Base-by-base conservation (phyloP, 2,329 filamentous ascomycete species). In the Calonectria pseudoreteaudii region DNA sequence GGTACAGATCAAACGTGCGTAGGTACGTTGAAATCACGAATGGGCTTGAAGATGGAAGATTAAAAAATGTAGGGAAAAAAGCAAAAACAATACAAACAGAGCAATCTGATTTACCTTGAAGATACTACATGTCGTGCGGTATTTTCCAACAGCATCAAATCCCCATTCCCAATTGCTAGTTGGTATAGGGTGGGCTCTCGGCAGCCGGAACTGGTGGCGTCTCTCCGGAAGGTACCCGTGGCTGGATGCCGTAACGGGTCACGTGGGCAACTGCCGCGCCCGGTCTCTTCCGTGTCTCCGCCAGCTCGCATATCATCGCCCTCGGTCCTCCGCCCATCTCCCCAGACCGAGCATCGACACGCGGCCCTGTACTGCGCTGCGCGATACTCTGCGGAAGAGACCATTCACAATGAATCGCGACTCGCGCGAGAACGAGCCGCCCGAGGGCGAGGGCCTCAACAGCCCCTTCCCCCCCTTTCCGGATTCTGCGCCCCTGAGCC, bases 351-450 rank as follows among this genome's bases (percentile, higher is more conserved):
- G 44, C n/a, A 23, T 47, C 44, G 1, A 47, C 20, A 47, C 44
- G 44, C 44, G 44, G 44, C 44, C 44, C 44, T 47, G 20, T 10
- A 47, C 44, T 47, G 44, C 44, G 44, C 20, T 47, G 41, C 41
- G 41, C 41, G 41, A 44, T 44, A 20, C 41, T 44, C 41, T 44
- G 41, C 41, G 41, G 41, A 44, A 44, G 34, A 34, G 31, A 38
- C 5, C n/a, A 38, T 36, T 4, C 5, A 49, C 49, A 53, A 77
- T 77, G 75, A 76, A 75, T 30, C 70, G 71, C 38, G 76, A 66
- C 20, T 77, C 75, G 2, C 65, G 70, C 2, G 73, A 68, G 4
- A 72, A 77, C 6, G 74, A 75, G 34, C 72, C 75, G 16, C 68
- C 28, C 36, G 67, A 72, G 60, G 72, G 72, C 31, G 53, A 74